Evolutionary conservation across 768 basidiomycete species (phyloP).

Genomic region (Asterophora lycoperdoides): DNA sequence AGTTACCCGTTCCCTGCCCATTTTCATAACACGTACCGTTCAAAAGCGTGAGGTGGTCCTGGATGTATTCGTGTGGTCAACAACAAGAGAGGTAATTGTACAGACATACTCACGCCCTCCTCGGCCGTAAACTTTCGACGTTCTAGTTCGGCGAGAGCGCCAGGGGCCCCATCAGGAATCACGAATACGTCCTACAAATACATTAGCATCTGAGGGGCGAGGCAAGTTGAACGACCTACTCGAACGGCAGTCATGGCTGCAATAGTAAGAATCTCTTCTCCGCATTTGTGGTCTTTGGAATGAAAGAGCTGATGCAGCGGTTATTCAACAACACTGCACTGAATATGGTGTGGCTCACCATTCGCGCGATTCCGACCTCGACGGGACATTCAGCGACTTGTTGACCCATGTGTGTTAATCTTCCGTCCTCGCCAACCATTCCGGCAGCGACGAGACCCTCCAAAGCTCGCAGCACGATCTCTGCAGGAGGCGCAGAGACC

Average conservation of each 20-base stretch:
- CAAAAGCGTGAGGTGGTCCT: constrained; percentile 93
- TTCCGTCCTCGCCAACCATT: constrained; percentile 80
- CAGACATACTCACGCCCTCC: constrained; percentile 72
- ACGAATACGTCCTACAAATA: constrained; percentile 76
- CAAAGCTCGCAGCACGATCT: constrained; percentile 78
- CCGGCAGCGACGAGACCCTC: constrained; percentile 78
- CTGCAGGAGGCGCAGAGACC: constrained; percentile 84
- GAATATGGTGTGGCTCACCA: constrained; percentile 49
- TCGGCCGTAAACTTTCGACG: constrained; percentile 95
- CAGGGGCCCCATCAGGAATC: constrained; percentile 79
- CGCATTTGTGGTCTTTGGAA: constrained; percentile 82
- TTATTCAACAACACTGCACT: not conserved
- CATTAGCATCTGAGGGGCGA: not conserved
- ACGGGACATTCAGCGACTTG: constrained; percentile 93
- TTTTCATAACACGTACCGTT: constrained; percentile 56
- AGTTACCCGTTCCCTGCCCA: not conserved
- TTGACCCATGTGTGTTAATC: constrained; percentile 72
- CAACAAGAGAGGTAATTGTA: not conserved
- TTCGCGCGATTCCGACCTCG: constrained; percentile 89
- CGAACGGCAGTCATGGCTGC: constrained; percentile 94
- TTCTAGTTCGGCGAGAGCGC: constrained; percentile 87
- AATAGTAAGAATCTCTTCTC: constrained; percentile 94
- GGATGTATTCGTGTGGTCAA: constrained; percentile 5
- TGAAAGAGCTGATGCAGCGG: constrained; percentile 61
- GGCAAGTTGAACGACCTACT: constrained; percentile 32